Evolutionary conservation across 805 yeast genomes (phyloP), one percentile per base, ranked within the genome.

Genomic region (Pichia thaimueangensis): DNA sequence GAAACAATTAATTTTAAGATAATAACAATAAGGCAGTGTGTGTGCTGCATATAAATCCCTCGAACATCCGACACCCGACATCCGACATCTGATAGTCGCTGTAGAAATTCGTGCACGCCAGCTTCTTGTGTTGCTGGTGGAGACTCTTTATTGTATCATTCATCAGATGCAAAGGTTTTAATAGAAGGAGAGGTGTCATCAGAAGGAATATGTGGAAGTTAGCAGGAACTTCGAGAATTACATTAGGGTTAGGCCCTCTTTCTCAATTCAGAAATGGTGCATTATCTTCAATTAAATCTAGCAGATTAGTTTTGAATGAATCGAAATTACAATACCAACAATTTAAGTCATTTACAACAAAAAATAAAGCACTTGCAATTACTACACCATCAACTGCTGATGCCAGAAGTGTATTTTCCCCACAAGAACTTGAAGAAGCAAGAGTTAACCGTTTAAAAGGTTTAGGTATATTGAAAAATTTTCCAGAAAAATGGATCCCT

Each of bases 401-500:
- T 24, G 42, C 39, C 8, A 35, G 41, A 16, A 51, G 60, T 5
- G 52, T 52, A 1, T 63, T 63, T 43, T 41, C 59, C 8, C 55
- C 62, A 1, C 70, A 71, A 47, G 80, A 75, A 47, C 49, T 71
- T 9, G 69, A 67, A 45, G 67, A 68, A 2, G 86, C 82, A 8
- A 67, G 72, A 33, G 60, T 68, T 23, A 74, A 75, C 11, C 65
- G 88, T 48, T 35, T 66, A 15, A 58, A 68, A 2, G 74, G 74
- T 0, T 55, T 76, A 29, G 67, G 67, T 4, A 69, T 77, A 0
- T 68, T 86, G 13, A 67, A 78, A 1, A 68, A 70, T 27, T 69
- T 93, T 20, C 97, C 98, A 0, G 70, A 67, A 32, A 70, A 70
- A 43, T 70, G 80, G 78, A 80, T 86, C 35, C 97, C 98, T 0